phyloP scores from a whole-genome alignment of 2,329 filamentous ascomycete species.

The Pyrenochaeta sp. region DNA sequence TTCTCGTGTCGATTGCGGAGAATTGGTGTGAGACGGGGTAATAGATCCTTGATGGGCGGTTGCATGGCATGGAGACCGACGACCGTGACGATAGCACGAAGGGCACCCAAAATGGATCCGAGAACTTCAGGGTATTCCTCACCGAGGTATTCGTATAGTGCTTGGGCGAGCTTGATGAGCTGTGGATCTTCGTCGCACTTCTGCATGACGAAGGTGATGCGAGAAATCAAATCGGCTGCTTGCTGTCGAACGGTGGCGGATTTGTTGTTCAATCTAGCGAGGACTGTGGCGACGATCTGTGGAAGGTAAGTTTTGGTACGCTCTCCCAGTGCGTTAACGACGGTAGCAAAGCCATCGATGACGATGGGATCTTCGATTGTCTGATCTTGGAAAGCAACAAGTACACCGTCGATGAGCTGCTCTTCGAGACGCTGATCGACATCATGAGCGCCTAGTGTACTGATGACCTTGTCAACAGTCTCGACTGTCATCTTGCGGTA shows the following conservation, averaged over 20 bases:
- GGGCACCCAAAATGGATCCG: slow-evolving; percentile 92
- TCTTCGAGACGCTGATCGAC: slow-evolving; percentile 93
- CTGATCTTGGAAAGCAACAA: slow-evolving; percentile 97
- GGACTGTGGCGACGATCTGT: slow-evolving; percentile 95
- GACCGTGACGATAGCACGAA: slow-evolving; percentile 95
- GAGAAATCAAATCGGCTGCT: slow-evolving; percentile 93
- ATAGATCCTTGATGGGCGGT: slow-evolving; percentile 93
- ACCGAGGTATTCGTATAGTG: slow-evolving; percentile 96
- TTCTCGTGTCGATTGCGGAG: slow-evolving; percentile 98
- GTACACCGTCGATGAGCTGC: slow-evolving; percentile 90
- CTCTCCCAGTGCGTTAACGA: slow-evolving; percentile 92
- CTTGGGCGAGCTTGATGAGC: slow-evolving; percentile 93
- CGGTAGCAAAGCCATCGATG: slow-evolving; percentile 96
- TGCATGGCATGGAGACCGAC: slow-evolving; percentile 99
- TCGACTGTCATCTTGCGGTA: slow-evolving; percentile 99
- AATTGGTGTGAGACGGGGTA: slow-evolving; percentile 96
- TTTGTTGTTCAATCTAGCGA: slow-evolving; percentile 98
- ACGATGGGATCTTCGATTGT: slow-evolving; percentile 95
- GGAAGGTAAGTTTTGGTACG: slow-evolving; percentile 96
- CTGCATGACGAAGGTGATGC: slow-evolving; percentile 98
- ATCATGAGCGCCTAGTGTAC: slow-evolving; percentile 90
- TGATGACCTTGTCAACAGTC: slow-evolving; percentile 95
- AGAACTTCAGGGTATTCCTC: slow-evolving; percentile 99
- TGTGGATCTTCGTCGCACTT: slow-evolving; percentile 96
- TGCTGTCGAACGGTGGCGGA: slow-evolving; percentile 96